phyloP scores from a whole-genome alignment of 2,329 filamentous ascomycete genomes.

The Penicillium psychrosexuale region DNA sequence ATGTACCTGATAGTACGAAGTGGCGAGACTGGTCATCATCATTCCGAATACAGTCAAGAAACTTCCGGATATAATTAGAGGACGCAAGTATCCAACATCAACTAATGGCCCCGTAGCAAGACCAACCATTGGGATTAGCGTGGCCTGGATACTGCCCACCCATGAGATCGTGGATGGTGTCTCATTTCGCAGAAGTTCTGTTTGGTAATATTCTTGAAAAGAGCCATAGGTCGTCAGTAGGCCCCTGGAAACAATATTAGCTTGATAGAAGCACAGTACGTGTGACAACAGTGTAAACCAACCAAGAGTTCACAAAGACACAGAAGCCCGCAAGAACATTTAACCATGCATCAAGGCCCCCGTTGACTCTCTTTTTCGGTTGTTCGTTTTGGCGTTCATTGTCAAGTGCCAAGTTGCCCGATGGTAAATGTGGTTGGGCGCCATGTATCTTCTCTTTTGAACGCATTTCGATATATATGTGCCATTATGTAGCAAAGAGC shows the following conservation, averaged over 20 bases:
- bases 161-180: conserved; percentile 48
- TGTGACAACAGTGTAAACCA: not conserved
- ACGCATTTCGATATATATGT: not conserved
- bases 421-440: not conserved
- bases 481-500: not conserved
- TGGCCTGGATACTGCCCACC: conserved; percentile 49
- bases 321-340: conserved; percentile 31
- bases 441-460: conserved; percentile 9
- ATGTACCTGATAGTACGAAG: conserved; percentile 29
- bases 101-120: conserved; percentile 51
- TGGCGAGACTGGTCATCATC: conserved; percentile 32
- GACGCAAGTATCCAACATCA: conserved; percentile 46
- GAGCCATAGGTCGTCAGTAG: conserved; percentile 48
- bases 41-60: conserved; percentile 38
- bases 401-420: not conserved
- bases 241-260: conserved; percentile 29
- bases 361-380: conserved; percentile 19
- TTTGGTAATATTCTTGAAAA: conserved; percentile 50
- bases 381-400: conserved; percentile 1
- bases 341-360: conserved; percentile 30
- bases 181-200: conserved; percentile 31
- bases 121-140: conserved; percentile 48
- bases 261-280: not conserved
- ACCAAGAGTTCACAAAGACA: conserved; percentile 37
- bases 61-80: conserved; percentile 41